phyloP scores from a whole-genome alignment of 306 rosid species.

The Pueraria montana region DNA sequence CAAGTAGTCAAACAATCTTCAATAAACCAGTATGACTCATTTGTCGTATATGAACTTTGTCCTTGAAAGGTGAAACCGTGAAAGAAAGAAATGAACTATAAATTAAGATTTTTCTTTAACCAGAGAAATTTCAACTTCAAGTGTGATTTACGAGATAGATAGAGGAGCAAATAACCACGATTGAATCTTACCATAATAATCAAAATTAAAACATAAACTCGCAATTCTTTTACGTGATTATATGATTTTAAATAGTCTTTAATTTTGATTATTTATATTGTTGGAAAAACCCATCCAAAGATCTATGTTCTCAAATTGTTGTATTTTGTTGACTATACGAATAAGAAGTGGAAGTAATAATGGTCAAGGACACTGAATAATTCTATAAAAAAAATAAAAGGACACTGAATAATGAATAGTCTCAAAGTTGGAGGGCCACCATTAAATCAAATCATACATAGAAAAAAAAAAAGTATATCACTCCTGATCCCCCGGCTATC shows the following conservation, averaged over 20 bases:
- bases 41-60: no score
- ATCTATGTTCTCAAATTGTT: neutral
- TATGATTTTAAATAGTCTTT: no score
- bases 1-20: neutral
- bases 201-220: no score
- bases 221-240: no score
- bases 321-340: neutral
- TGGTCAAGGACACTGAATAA: neutral
- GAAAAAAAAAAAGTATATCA: neutral
- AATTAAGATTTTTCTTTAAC: no score
- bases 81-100: no score
- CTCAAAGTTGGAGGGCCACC: conserved; percentile 12
- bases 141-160: neutral
- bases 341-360: neutral
- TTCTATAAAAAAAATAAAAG: no score
- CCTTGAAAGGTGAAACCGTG: neutral
- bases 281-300: neutral
- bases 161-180: neutral
- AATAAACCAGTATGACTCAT: neutral
- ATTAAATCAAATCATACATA: neutral
- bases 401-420: neutral
- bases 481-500: neutral
- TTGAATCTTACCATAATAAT: neutral
- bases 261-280: no score
- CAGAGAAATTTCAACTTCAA: neutral